Evolutionary conservation across 352 stramenopile species (phyloP), one percentile per base, ranked within the genome.

Genomic region (Pythium graminicola): DNA sequence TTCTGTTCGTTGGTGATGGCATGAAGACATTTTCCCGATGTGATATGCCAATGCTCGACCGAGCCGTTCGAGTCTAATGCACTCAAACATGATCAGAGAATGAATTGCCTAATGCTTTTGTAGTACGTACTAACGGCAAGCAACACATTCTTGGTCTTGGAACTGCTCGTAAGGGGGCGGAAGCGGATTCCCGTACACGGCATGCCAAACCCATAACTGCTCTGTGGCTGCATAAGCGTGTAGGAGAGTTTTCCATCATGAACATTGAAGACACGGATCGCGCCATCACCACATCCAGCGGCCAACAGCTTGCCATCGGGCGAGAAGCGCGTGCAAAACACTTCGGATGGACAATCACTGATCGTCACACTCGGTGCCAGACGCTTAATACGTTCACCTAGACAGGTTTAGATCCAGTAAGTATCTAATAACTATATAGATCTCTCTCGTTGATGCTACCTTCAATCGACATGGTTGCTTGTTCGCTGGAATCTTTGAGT

Each of bases 11-110:
- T 79, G n/a, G 57, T 74, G 68, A 97, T 94, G n/a, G 82, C 74
- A 61, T 93, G 85, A 35, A 97, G 72, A 62, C 86, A 96, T 64
- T 96, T 95, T 45, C 86, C 82, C 3, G 82, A 95, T 19, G 89
- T 96, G 49, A 97, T 88, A 64, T 97, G 89, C 88, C 88, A 97
- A 60, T 96, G 86, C 54, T 95, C 80, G 27, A 97, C 82, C 14
- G 76, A 89, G 17, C 88, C 86, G 44, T 91, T 89, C 26, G 81
- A 88, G 64, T 93, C 83, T 87, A 31, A 32, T 33, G 24, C 22
- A 42, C 13, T 38, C 9, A 38, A 14, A 9, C 31, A 38, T 38
- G 31, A 38, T 9, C 31, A 14, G 31, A 38, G n/a, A n/a, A n/a
- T n/a, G n/a, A n/a, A n/a, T n/a, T n/a, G n/a, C n/a, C n/a, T n/a